These are phyloP conservation scores for Phlebiopsis flavidoalba DNA, from an alignment of 768 basidiomycete genomes.

Conservation along the genomic window DNA sequence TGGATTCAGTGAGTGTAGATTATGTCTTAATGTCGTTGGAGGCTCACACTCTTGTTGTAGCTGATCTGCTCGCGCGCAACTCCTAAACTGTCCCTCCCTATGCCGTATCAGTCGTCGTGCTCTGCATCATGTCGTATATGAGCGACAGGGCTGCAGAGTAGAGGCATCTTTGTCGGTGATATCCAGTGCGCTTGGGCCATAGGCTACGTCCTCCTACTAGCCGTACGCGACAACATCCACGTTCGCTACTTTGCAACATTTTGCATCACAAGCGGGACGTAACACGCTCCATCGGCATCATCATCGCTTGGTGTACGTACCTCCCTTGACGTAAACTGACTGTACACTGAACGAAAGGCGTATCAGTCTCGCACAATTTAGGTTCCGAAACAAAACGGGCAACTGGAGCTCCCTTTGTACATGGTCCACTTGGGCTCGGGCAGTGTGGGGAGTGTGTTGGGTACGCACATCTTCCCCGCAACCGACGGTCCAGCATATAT, in stretches of 20 bases:
- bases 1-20: slow-evolving; percentile 52
- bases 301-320: slow-evolving; percentile 71
- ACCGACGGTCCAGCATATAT: slow-evolving; percentile 35
- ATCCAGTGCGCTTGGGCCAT: slow-evolving; percentile 41
- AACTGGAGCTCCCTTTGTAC: slow-evolving; percentile 35
- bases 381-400: slow-evolving; percentile 45
- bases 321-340: neutral
- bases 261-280: slow-evolving; percentile 73
- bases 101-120: slow-evolving; percentile 60
- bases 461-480: slow-evolving; percentile 37
- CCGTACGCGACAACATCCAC: slow-evolving; percentile 46
- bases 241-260: slow-evolving; percentile 77
- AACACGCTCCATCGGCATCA: slow-evolving; percentile 69
- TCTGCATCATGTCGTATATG: slow-evolving; percentile 50
- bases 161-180: slow-evolving; percentile 46
- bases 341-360: neutral
- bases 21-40: neutral
- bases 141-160: slow-evolving; percentile 65
- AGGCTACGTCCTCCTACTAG: slow-evolving; percentile 62
- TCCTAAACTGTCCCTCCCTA: slow-evolving; percentile 83
- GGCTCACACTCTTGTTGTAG: slow-evolving; percentile 29
- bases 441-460: slow-evolving; percentile 36
- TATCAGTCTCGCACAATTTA: slow-evolving; percentile 30
- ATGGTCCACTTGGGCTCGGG: slow-evolving; percentile 40
- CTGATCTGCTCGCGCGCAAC: slow-evolving; percentile 59